Conservation (phyloP, 768 basidiomycete genomes). For the Boletus rubescentipes region DNA sequence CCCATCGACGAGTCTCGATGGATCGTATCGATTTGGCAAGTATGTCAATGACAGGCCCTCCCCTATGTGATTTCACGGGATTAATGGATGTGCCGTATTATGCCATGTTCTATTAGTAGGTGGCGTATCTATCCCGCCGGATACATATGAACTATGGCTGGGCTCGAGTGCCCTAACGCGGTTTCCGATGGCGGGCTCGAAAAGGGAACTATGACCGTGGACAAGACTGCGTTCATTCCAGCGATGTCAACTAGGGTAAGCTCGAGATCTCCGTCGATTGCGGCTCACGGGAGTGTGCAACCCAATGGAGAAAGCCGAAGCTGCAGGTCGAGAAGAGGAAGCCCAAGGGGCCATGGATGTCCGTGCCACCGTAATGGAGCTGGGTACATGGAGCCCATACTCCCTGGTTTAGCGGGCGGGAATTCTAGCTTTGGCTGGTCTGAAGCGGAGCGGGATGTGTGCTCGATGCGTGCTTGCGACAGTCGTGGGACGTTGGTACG, state of each 20-base stretch:
- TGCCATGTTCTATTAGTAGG: background rate
- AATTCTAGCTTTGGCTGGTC: background rate
- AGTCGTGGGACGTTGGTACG: background rate
- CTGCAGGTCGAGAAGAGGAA: background rate
- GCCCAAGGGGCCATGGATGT: background rate
- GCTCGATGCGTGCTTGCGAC: background rate
- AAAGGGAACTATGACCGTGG: background rate
- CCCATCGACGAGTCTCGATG: too few relatives aligned
- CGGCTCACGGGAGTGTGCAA: background rate
- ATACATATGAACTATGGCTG: background rate
- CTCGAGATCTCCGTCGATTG: background rate
- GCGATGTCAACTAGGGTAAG: background rate
- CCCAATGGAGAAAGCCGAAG: background rate
- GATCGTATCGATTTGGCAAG: too few relatives aligned
- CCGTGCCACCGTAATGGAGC: background rate
- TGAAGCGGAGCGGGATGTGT: background rate
- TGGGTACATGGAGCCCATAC: too few relatives aligned
- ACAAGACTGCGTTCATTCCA: background rate
- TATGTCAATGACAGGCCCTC: too few relatives aligned
- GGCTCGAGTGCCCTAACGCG: background rate
- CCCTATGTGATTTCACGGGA: background rate
- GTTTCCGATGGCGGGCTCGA: background rate
- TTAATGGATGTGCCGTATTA: background rate
- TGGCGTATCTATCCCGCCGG: background rate
- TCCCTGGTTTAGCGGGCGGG: background rate